Base-by-base conservation (phyloP, 495 filamentous ascomycete genomes). In the Sporormia fimetaria region DNA sequence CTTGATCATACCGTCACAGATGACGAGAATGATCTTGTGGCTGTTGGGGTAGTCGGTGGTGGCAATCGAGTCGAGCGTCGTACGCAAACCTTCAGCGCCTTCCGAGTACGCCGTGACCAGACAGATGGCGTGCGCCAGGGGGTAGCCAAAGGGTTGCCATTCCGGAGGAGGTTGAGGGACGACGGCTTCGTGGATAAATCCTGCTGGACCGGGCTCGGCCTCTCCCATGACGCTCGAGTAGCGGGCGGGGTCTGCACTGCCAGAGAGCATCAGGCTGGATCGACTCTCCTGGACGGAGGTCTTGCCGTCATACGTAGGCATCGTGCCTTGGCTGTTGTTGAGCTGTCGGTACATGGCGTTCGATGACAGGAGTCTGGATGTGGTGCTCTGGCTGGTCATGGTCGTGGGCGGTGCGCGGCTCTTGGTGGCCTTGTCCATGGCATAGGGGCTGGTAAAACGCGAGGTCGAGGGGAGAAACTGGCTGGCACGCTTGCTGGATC, bases 1-100 rank as follows among this genome's bases (percentile, higher is more conserved):
- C 63, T 96, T 94, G 70, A 99, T 94, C 54, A 96, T 74, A 57
- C 92, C 92, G 57, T 99, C 92, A 65, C 92, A 96, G 48, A 99
- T 81, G 44, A 95, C 84, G 27, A 99, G 66, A 52, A 99, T 86
- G 12, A 83, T 74, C 60, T 96, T 99, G 68, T 99, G 92, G 60
- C 87, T 94, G 69, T 96, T 96, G 5, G 92, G 92, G 51, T 96
- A 99, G 57, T 99, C 92, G 6, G 92, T 99, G 67, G 83, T 88
- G 20, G 87, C 90, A 60, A 99, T 78, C 0, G 92, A 96, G 62
- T 99, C 87, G 14, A 99, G 63, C 3, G 92, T 99, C 8, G 88
- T 92, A 15, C 92, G 78, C 33, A 99, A 70, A 51, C 87, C 92
- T 17, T 90, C 75, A 54, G 85, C 84, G 22, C 92, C 90, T 65